Percentiles rank a stretch among this genome's conserved stretches.
These are phyloP conservation scores for Eurotiales sp. DNA, from an alignment of 2,329 filamentous ascomycete genomes.

Conservation along the genomic window DNA sequence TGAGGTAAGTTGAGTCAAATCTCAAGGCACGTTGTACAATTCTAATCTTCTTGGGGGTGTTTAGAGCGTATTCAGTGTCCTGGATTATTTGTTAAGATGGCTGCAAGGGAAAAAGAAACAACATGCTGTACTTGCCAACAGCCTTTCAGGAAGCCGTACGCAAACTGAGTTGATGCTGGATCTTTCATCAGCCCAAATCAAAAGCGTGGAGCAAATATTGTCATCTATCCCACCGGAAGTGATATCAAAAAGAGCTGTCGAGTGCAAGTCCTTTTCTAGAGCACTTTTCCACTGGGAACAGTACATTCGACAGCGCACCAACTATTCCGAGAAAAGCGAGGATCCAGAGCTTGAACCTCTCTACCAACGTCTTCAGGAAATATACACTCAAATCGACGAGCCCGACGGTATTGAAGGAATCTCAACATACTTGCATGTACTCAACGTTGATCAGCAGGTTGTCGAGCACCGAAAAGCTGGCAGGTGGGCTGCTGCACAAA, in stretches of 20 bases:
- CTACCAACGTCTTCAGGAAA: conserved; percentile 78
- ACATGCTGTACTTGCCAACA: conserved; percentile 29
- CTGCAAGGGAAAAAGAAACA: conserved; percentile 70
- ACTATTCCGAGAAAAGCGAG: conserved; percentile 36
- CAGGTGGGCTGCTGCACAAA: conserved; percentile 89
- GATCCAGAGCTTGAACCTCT: conserved; percentile 57
- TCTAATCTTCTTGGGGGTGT: conserved; percentile 10
- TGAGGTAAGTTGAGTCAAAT: conserved; percentile 58
- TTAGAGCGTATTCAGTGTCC: conserved; percentile 79
- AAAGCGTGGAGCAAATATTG: conserved; percentile 69
- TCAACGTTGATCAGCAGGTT: conserved; percentile 92
- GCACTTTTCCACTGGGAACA: conserved; percentile 95
- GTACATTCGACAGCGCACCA: conserved; percentile 63
- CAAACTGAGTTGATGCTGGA: conserved; percentile 29
- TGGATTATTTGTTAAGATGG: conserved; percentile 92
- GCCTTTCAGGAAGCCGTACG: conserved; percentile 24
- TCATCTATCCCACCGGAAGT: conserved; percentile 65
- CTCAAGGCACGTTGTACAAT: too few relatives aligned
- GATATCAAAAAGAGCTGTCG: conserved; percentile 80
- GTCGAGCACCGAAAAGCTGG: conserved; percentile 90
- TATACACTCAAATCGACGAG: conserved; percentile 96
- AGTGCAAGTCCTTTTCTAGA: conserved; percentile 87
- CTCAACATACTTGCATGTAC: conserved; percentile 75
- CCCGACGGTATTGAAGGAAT: conserved; percentile 95
- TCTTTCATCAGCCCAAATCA: conserved; percentile 43